Evolutionary conservation across 352 stramenopile species (phyloP), one percentile per base, ranked within the genome.

Genomic region (Thalassiosira exigua): DNA sequence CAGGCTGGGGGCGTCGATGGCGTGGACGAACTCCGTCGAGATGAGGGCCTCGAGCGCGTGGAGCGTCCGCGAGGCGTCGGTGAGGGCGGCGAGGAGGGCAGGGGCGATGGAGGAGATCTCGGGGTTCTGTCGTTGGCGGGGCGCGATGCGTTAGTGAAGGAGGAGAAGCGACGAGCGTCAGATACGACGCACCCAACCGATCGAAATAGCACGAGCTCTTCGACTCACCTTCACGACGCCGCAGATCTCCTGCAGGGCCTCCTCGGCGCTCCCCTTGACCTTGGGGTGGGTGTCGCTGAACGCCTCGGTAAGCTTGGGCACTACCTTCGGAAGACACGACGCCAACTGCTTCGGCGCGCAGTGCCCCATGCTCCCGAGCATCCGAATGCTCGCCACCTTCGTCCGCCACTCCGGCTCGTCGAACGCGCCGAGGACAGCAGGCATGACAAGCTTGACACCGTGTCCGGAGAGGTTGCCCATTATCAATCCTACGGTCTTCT

Each of bases 381-480:
- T 96, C 70, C 98, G 94, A 82, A 99, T 99, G 19, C 96, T 97
- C 0, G 96, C 97, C 80, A 98, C 95, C 86, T 99, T 99, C n/a
- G 97, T 99, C 72, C 98, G 93, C 97, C 97, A 99, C 76, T 98
- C 94, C 59, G 97, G 91, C 32, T 89, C 77, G 68, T 96, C 87
- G 19, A 99, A 96, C 17, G 96, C 96, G 48, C 94, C 92, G 17
- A 99, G 86, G 19, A 99, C 95, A 51, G 97, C 97, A 44, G 97
- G 97, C 64, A 99, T 92, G 48, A 99, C 95, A 4, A 99, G 88
- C 87, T 99, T 99, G 22, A 99, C 97, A 64, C 98, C 97, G 85
- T 99, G 97, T 4, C 95, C 96, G 54, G 96, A 99, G 36, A 99
- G 89, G 62, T 99, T 98, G 39, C 91, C 93, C 97, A 99, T 99